Base-by-base conservation (phyloP, 1,284 basidiomycete genomes). In the Mycena sp. region DNA sequence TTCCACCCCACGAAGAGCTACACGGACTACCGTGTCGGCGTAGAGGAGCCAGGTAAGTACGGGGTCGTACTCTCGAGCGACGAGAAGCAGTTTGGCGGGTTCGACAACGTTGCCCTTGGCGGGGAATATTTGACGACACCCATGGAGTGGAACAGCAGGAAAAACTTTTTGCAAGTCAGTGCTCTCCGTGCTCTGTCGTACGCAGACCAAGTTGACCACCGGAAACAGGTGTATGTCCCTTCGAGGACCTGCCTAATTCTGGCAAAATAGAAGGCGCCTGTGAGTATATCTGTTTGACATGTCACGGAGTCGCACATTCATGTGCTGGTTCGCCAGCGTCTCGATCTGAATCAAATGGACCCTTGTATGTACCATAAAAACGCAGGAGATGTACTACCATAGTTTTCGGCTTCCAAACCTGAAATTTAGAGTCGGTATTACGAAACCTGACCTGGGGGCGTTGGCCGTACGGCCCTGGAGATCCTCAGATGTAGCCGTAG, bases 1-100 rank as follows among this genome's bases (percentile, higher is more conserved):
- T 98, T 99, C 86, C 90, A 98, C 78, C 89, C 94, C 3, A 88
- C 85, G 16, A 80, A 94, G 48, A 96, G 94, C 59, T 99, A 91
- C 80, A 89, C 90, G 44, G 95, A 98, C 77, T 99, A 98, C 78
- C 88, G 96, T 40, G 89, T 99, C 51, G 97, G 97, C 6, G 88
- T 97, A 16, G 91, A 98, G 29, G 85, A 80, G 58, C 79, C 92
- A 12, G 97, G 97, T n/a, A 89, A 95, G 77, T 99, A 99, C 78
- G 83, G 80, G 50, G 85, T 95, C 63, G 80, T 94, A 19, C 80
- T 99, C 51, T 91, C 86, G 68, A 95, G 89, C 67, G 97, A 99
- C 76, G 93, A 96, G 72, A 88, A 89, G 75, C 78, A 82, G 46
- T 97, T 94, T 71, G 96, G 95, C 21, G 97, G 97, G 1, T 98